These are phyloP conservation scores for Cladosporium sp. DNA, from an alignment of 2,329 filamentous ascomycete genomes.

Conservation along the genomic window DNA sequence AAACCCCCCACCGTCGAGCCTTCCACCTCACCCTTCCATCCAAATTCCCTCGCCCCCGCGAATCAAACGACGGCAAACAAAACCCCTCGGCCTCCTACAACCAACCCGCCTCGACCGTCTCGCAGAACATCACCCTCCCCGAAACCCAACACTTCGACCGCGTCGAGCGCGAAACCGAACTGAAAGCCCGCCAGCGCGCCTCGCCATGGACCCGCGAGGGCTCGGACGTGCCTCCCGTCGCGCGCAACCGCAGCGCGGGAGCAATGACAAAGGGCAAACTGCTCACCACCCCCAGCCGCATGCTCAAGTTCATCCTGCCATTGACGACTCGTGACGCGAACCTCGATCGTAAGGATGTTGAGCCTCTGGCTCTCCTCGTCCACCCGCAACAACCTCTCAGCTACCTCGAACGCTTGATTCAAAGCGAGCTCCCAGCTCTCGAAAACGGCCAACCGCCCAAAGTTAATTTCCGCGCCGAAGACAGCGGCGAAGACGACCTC, in stretches of 20 bases:
- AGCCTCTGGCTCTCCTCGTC: constrained; percentile 77
- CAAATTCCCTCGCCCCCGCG: constrained; percentile 5
- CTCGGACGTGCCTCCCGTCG: constrained; percentile 54
- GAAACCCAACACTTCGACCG: constrained; percentile 43
- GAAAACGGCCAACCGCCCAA: constrained; percentile 62
- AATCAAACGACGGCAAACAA: constrained; percentile 8
- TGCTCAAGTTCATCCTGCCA: constrained; percentile 76
- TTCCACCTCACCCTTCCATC: not conserved
- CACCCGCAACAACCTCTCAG: constrained; percentile 89
- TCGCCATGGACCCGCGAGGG: constrained; percentile 64
- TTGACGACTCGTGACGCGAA: constrained; percentile 59
- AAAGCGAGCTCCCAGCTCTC: constrained; percentile 71
- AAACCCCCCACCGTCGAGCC: not conserved
- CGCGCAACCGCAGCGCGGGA: constrained; percentile 46
- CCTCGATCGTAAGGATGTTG: constrained; percentile 63
- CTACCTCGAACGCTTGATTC: constrained; percentile 82
- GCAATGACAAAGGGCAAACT: constrained; percentile 70
- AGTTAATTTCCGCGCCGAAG: constrained; percentile 76
- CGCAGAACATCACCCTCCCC: constrained; percentile 41
- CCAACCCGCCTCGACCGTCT: constrained; percentile 34
- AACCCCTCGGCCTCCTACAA: constrained; percentile 27
- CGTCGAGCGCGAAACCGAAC: constrained; percentile 29
- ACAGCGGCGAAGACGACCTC: constrained; percentile 57
- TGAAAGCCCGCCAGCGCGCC: constrained; percentile 53
- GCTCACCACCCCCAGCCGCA: constrained; percentile 71